Evolutionary conservation across 208 protist genomes (phyloP).

Genomic region (Trypanosoma avium): DNA sequence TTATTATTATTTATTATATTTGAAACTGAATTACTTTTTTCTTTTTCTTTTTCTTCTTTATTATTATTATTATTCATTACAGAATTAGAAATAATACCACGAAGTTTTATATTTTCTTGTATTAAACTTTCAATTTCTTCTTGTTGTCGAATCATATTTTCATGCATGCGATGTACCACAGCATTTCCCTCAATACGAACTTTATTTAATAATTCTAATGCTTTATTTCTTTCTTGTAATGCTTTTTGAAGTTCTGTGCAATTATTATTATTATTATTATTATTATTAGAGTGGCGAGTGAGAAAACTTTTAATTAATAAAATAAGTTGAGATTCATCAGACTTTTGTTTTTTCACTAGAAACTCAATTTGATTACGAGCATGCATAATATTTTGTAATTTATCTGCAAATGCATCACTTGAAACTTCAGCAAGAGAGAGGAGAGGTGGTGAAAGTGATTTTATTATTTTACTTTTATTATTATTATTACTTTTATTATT

Average conservation of each 20-base stretch:
- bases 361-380: conserved; percentile 15
- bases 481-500: not conserved
- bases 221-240: conserved; percentile 44
- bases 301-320: conserved; percentile 6
- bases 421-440: not conserved
- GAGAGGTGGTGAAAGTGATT: not conserved
- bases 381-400: not conserved
- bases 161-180: conserved; percentile 46
- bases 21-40: no score
- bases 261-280: not conserved
- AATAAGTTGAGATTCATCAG: conserved; percentile 9
- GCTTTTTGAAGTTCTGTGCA: conserved; percentile 21
- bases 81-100: not conserved
- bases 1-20: no score
- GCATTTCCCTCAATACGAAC: conserved; percentile 55
- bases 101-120: conserved; percentile 33
- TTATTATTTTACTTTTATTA: no score
- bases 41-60: not conserved
- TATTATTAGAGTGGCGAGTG: not conserved
- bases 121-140: conserved; percentile 36
- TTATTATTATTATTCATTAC: not conserved
- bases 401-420: not conserved
- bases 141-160: conserved; percentile 38
- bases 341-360: conserved; percentile 11
- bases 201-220: conserved; percentile 37